phyloP scores from a whole-genome alignment of 1,139 yeast species.

The Suhomyces panamericanus region DNA sequence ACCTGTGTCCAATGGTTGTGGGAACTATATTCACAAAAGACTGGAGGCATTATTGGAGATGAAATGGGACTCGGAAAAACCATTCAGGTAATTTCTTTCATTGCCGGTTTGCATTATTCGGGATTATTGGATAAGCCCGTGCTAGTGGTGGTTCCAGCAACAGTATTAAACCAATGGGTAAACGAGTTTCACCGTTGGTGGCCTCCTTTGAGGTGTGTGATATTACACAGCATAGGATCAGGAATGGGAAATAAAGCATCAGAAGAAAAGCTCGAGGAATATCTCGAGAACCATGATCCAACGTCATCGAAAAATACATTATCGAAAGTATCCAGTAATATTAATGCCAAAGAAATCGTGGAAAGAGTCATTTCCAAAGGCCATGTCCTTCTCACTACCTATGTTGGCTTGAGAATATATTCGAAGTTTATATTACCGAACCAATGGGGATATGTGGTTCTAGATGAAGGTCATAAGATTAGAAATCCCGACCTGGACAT shows the following conservation, averaged over 20 bases:
- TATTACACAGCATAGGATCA: constrained; percentile 87
- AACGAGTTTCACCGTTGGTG: constrained; percentile 96
- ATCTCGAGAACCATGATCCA: constrained; percentile 48
- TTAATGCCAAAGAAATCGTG: constrained; percentile 47
- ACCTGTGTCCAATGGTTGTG: constrained; percentile 82
- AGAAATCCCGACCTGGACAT: constrained; percentile 92
- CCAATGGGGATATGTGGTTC: constrained; percentile 85
- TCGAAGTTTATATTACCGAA: constrained; percentile 64
- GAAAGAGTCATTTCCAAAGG: constrained; percentile 60
- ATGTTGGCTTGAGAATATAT: constrained; percentile 84
- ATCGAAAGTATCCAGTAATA: constrained; percentile 33
- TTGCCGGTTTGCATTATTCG: constrained; percentile 88
- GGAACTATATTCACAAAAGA: constrained; percentile 82
- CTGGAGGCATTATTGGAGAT: constrained; percentile 96
- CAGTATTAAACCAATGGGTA: constrained; percentile 95
- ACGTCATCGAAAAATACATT: constrained; percentile 23
- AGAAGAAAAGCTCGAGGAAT: constrained; percentile 50
- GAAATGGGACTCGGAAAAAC: constrained; percentile 99
- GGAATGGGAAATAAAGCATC: constrained; percentile 66
- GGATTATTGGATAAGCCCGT: constrained; percentile 74
- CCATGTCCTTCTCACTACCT: constrained; percentile 86
- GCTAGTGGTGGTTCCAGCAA: constrained; percentile 91
- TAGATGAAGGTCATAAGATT: constrained; percentile 96
- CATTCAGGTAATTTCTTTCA: constrained; percentile 82
- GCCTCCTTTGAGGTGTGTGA: constrained; percentile 89